Conservation (phyloP, 768 basidiomycete genomes). For the Psilocybe cyanescens region DNA sequence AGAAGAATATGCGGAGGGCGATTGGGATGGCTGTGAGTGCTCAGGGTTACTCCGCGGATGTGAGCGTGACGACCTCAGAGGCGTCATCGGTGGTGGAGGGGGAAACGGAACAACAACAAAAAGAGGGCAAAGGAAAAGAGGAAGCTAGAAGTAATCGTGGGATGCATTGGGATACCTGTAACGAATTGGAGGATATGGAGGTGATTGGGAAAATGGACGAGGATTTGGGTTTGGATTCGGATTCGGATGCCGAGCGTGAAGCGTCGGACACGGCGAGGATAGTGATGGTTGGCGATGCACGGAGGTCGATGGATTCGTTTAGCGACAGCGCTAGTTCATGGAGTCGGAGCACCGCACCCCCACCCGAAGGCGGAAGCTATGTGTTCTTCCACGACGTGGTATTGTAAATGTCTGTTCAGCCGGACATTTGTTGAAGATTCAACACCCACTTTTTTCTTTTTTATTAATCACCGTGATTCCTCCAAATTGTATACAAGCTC, state of each 20-base stretch:
- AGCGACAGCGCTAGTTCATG: slow-evolving; percentile 1
- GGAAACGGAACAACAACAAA: background rate
- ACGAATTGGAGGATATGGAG: slow-evolving; percentile 6
- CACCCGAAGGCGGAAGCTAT: background rate
- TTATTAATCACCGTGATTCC: background rate
- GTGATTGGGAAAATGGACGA: background rate
- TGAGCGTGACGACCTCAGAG: background rate
- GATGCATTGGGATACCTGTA: slow-evolving; percentile 1
- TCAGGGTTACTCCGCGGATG: background rate
- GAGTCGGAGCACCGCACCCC: slow-evolving; percentile 2
- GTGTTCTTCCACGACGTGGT: slow-evolving; percentile 2
- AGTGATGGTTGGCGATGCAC: background rate
- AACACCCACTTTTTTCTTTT: background rate
- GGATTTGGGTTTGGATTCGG: background rate
- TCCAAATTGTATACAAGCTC: too few relatives aligned
- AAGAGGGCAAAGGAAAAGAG: background rate
- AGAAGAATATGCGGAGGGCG: slow-evolving; percentile 30
- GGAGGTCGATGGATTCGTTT: background rate
- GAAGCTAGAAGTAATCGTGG: background rate
- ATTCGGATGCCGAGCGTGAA: background rate
- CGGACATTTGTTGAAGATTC: background rate
- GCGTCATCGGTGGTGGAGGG: slow-evolving; percentile 7
- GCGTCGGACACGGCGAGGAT: background rate
- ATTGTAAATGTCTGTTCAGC: background rate
- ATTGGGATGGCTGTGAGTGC: slow-evolving; percentile 3